Evolutionary conservation across 2,329 filamentous ascomycete genomes (phyloP).

Genomic region (Rutstroemia sp.): DNA sequence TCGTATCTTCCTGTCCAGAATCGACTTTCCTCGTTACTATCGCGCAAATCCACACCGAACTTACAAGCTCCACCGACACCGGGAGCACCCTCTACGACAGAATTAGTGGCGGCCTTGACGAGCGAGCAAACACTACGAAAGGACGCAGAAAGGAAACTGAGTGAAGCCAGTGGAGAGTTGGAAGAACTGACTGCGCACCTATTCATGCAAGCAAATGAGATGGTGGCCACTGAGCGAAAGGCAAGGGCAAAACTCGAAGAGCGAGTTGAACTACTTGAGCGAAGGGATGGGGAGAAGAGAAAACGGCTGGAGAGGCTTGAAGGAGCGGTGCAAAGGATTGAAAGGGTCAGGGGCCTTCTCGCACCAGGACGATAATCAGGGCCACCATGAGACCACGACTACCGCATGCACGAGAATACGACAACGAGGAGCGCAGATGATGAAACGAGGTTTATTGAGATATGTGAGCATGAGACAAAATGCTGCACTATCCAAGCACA

Average conservation of each 20-base stretch:
- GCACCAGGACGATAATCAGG: slow-evolving; percentile 21
- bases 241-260: slow-evolving; percentile 66
- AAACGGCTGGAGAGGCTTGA: slow-evolving; percentile 63
- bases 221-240: slow-evolving; percentile 71
- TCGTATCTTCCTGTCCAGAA: slow-evolving; percentile 27
- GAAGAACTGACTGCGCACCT: slow-evolving; percentile 70
- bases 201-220: slow-evolving; percentile 80
- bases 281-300: slow-evolving; percentile 62
- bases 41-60: slow-evolving; percentile 41
- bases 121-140: slow-evolving; percentile 60
- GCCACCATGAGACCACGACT: neutral
- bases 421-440: slow-evolving; percentile 5
- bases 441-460: slow-evolving; percentile 13
- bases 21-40: slow-evolving; percentile 38
- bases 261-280: slow-evolving; percentile 60
- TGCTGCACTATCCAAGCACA: neutral
- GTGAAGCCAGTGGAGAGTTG: slow-evolving; percentile 62
- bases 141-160: slow-evolving; percentile 61
- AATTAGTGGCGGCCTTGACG: slow-evolving; percentile 56
- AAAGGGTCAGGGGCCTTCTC: slow-evolving; percentile 59
- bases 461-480: slow-evolving; percentile 17
- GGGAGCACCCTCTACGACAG: slow-evolving; percentile 28
- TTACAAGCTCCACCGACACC: slow-evolving; percentile 24
- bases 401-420: neutral
- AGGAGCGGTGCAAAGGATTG: slow-evolving; percentile 61